Evolutionary conservation across 2,329 filamentous ascomycete species (phyloP).

Genomic region (Aspergillus flavus): DNA sequence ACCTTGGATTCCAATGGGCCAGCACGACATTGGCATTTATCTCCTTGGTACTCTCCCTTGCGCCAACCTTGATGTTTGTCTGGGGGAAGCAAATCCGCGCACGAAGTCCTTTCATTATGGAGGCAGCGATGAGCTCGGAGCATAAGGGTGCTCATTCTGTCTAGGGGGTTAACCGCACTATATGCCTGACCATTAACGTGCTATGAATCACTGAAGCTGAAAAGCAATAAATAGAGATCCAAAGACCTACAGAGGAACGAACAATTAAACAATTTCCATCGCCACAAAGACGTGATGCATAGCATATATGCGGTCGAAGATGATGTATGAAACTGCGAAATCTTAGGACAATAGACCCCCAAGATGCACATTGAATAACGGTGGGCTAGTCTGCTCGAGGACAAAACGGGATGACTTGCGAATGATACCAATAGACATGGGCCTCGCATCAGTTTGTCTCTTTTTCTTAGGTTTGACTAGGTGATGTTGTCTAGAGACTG

Average conservation of each 20-base stretch:
- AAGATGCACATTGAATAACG: too few species aligned
- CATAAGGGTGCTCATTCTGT: neutral
- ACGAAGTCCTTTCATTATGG: neutral
- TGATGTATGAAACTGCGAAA: fast-evolving
- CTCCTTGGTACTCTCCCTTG: neutral
- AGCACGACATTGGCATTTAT: conserved; percentile 44
- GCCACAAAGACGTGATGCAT: neutral
- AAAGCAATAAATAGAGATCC: neutral
- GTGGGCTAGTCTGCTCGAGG: too few species aligned
- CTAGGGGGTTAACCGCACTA: neutral
- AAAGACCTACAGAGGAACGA: neutral
- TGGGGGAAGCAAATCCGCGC: neutral
- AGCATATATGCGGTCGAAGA: neutral
- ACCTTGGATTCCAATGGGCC: conserved; percentile 44
- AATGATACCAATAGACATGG: too few species aligned
- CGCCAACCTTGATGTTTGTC: neutral
- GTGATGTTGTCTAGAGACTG: neutral
- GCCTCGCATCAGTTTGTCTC: too few species aligned
- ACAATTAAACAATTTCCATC: neutral
- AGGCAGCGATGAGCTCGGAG: neutral
- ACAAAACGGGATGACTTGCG: too few species aligned
- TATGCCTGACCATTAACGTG: neutral
- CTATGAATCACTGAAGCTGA: neutral
- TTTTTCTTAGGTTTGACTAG: too few species aligned
- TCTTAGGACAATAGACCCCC: neutral